phyloP scores from a whole-genome alignment of 176 grass and related monocot genomes.

The Chloris gayana region DNA sequence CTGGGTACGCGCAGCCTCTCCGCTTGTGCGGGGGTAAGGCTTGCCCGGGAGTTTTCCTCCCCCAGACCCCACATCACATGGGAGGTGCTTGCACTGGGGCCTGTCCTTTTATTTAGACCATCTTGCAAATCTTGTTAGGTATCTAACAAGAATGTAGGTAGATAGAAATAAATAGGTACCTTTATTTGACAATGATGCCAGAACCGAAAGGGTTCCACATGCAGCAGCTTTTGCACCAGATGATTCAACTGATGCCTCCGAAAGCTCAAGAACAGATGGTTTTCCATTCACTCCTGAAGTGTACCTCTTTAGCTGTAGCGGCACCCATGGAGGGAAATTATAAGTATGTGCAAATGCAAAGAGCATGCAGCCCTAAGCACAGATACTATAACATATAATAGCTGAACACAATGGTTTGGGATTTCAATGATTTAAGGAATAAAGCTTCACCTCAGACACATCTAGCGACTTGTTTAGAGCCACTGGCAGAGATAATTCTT shows the following conservation, averaged over 20 bases:
- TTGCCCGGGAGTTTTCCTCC: too few species aligned
- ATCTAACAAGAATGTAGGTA: slow-evolving; percentile 5
- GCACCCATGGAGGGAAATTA: slow-evolving; percentile 20
- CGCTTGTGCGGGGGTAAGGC: too few species aligned
- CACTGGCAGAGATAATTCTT: slow-evolving; percentile 3
- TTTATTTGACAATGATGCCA: slow-evolving; percentile 70
- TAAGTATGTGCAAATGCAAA: slow-evolving; percentile 28
- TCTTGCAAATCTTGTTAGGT: background rate
- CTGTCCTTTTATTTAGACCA: too few species aligned
- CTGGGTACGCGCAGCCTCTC: too few species aligned
- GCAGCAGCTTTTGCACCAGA: slow-evolving; percentile 97
- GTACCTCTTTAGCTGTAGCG: slow-evolving; percentile 47
- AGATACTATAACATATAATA: slow-evolving; percentile 23
- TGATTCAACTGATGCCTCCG: slow-evolving; percentile 75
- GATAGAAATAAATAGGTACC: slow-evolving; percentile 41
- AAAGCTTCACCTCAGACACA: slow-evolving; percentile 41
- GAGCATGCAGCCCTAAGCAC: background rate
- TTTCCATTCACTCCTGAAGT: slow-evolving; percentile 28
- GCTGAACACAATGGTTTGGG: background rate
- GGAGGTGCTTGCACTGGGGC: too few species aligned
- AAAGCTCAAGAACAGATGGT: slow-evolving; percentile 61
- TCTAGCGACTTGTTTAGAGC: slow-evolving; percentile 16
- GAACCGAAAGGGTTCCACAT: slow-evolving; percentile 70
- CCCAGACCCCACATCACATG: too few species aligned
- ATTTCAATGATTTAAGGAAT: slow-evolving; percentile 6